These are phyloP conservation scores for Anthostomella pinea DNA, from an alignment of 2,329 filamentous ascomycete species.

Conservation along the genomic window DNA sequence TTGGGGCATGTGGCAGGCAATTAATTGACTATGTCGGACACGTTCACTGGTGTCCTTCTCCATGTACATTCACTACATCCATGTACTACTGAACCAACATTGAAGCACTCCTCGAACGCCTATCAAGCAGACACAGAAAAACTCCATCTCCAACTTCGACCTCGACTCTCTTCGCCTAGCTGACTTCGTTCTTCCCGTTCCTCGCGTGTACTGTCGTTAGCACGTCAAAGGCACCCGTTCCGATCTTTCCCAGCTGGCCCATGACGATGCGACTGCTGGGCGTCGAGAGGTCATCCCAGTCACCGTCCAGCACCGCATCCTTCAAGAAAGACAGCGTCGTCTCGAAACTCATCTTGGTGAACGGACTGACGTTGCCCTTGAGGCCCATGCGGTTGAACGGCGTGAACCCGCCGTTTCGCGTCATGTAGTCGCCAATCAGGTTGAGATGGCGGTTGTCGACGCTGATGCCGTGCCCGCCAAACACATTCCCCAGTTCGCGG, in stretches of 20 bases:
- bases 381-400: constrained; percentile 92
- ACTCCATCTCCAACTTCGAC: no score
- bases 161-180: constrained; percentile 9
- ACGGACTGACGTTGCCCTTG: constrained; percentile 78
- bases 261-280: constrained; percentile 88
- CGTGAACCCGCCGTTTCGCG: constrained; percentile 82
- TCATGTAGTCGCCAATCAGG: constrained; percentile 97
- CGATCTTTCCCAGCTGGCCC: constrained; percentile 76
- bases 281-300: constrained; percentile 82
- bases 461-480: constrained; percentile 84
- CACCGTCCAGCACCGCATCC: constrained; percentile 85
- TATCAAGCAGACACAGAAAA: no score
- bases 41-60: no score
- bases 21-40: no score
- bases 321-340: constrained; percentile 92
- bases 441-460: constrained; percentile 92
- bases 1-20: no score
- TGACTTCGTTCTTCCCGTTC: constrained; percentile 38
- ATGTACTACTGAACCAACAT: no score
- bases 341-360: constrained; percentile 99
- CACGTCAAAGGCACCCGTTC: constrained; percentile 91
- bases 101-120: no score
- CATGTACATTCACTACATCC: no score
- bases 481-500: constrained; percentile 79
- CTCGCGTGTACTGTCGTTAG: constrained; percentile 59